Evolutionary conservation across 495 filamentous ascomycete species (phyloP).

Genomic region (Stereocaulon alpinum): DNA sequence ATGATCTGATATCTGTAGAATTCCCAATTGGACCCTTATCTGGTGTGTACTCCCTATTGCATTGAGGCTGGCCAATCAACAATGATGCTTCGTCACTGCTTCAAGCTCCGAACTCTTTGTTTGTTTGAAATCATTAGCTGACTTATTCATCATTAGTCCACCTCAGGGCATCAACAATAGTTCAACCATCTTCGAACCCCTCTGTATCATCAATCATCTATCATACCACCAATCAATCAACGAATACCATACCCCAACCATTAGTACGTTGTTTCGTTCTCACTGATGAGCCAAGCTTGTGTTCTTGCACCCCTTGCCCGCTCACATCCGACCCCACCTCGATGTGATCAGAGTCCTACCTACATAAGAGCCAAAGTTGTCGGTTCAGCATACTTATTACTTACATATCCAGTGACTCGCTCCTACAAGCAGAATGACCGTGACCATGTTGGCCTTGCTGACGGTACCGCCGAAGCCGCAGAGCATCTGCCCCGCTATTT

Average conservation of each 20-base stretch:
- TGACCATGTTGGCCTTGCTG: slow-evolving; percentile 60
- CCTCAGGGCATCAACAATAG: slow-evolving; percentile 1
- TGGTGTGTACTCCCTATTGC: background rate
- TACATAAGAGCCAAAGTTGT: background rate
- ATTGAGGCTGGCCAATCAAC: background rate
- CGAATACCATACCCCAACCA: background rate
- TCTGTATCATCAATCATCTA: background rate
- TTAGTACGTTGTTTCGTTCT: background rate
- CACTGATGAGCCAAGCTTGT: background rate
- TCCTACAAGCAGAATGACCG: slow-evolving; percentile 88
- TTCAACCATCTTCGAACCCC: background rate
- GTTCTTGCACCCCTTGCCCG: background rate
- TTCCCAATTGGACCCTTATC: background rate
- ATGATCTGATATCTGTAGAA: background rate
- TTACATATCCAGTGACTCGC: slow-evolving; percentile 65
- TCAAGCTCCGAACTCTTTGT: background rate
- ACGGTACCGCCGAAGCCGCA: slow-evolving; percentile 54
- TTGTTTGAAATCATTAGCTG: background rate
- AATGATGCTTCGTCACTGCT: background rate
- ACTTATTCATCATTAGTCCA: background rate
- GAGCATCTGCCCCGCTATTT: slow-evolving; percentile 77
- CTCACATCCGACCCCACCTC: background rate
- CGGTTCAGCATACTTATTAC: background rate
- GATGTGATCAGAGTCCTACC: background rate
- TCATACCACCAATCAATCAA: background rate